These are phyloP conservation scores for Tylopilus balloui DNA, from an alignment of 768 basidiomycete species.

Conservation along the genomic window DNA sequence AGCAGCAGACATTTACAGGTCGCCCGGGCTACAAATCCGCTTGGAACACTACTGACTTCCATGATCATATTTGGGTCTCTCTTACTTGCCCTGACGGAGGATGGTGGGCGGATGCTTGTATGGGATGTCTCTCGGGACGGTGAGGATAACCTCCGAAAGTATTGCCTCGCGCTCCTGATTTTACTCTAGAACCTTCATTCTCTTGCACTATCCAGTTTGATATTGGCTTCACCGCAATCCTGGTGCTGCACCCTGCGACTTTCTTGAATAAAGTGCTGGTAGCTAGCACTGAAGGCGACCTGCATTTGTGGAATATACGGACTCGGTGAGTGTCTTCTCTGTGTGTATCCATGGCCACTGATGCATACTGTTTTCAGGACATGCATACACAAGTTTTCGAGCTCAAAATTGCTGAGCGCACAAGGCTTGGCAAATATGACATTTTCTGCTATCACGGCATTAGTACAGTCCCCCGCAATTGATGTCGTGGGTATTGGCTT, in stretches of 20 bases:
- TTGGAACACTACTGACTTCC: slow-evolving; percentile 54
- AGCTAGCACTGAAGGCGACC: slow-evolving; percentile 69
- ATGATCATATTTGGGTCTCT: slow-evolving; percentile 79
- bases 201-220: slow-evolving; percentile 74
- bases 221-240: slow-evolving; percentile 77
- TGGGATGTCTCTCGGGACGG: slow-evolving; percentile 71
- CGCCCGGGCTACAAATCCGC: slow-evolving; percentile 56
- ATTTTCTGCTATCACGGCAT: slow-evolving; percentile 58
- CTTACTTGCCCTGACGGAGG: slow-evolving; percentile 73
- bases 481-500: slow-evolving; percentile 95
- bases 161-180: slow-evolving; percentile 9
- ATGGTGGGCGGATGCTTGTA: slow-evolving; percentile 68
- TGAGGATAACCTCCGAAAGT: slow-evolving; percentile 27
- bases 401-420: slow-evolving; percentile 47
- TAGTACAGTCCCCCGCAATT: slow-evolving; percentile 91
- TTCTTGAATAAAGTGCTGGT: slow-evolving; percentile 95
- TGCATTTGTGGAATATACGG: slow-evolving; percentile 94
- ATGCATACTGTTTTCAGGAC: slow-evolving; percentile 42
- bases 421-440: slow-evolving; percentile 27
- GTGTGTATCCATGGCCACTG: neutral
- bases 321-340: slow-evolving; percentile 54
- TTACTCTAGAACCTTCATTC: slow-evolving; percentile 17
- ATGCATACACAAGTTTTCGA: slow-evolving; percentile 75
- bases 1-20: slow-evolving; percentile 34
- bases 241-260: slow-evolving; percentile 87